These are phyloP conservation scores for Mycena olivaceomarginata DNA, from an alignment of 768 basidiomycete species.

Conservation along the genomic window DNA sequence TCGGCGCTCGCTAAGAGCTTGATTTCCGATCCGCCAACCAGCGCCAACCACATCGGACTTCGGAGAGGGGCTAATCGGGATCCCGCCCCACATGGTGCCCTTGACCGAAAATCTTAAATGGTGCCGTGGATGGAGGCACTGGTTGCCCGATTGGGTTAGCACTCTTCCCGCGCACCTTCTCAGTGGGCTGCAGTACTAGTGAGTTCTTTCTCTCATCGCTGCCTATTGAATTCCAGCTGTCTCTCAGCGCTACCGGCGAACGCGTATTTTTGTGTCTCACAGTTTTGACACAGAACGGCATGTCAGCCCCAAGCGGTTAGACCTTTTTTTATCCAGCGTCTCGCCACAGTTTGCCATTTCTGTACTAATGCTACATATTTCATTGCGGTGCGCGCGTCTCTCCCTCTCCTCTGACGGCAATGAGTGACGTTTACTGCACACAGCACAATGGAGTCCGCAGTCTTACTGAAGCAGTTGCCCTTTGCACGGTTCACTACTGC, in stretches of 20 bases:
- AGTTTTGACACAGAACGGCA: no score
- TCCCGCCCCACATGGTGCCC: not conserved
- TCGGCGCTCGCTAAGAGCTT: not conserved
- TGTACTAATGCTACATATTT: not conserved
- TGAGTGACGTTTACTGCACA: not conserved
- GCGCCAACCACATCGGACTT: not conserved
- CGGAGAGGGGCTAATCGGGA: not conserved
- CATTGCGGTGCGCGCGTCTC: not conserved
- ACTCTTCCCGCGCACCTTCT: no score
- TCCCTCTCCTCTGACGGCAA: not conserved
- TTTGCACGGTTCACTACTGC: conserved; percentile 21
- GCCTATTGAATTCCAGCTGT: no score
- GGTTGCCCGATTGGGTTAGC: no score
- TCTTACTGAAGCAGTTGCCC: not conserved
- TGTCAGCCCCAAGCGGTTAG: no score
- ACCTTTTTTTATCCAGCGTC: not conserved
- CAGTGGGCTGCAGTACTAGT: no score
- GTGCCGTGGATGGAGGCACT: not conserved
- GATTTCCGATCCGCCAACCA: not conserved
- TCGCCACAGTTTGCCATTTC: not conserved
- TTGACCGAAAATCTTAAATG: not conserved
- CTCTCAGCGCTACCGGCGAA: no score
- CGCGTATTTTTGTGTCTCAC: no score
- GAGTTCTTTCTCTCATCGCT: no score
- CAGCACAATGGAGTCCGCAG: not conserved